A percentile compares a stretch with the other conserved stretches of the same genome.
These are phyloP conservation scores for Rhodotorula sphaerocarpa DNA, from an alignment of 768 basidiomycete genomes.

Conservation along the genomic window DNA sequence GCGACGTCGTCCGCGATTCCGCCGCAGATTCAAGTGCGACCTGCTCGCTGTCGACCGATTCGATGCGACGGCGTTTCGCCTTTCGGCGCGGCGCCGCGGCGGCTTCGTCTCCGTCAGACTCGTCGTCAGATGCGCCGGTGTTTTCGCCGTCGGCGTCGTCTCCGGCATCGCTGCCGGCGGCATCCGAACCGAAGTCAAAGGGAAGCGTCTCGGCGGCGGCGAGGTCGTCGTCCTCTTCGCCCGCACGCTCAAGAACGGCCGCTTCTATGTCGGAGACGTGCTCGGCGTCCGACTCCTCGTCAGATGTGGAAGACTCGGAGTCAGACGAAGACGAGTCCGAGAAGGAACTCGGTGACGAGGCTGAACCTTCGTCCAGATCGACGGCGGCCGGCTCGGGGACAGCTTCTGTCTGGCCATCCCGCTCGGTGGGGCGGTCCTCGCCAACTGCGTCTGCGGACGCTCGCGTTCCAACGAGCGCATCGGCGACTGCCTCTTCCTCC, in stretches of 20 bases:
- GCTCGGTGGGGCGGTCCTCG: too few species aligned
- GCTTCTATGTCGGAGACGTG: constrained; percentile 1
- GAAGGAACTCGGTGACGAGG: constrained; percentile 39
- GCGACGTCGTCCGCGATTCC: not conserved
- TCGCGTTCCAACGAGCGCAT: too few species aligned
- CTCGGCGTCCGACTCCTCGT: not conserved
- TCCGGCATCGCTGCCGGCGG: too few species aligned
- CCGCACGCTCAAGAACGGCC: not conserved
- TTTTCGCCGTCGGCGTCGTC: too few species aligned
- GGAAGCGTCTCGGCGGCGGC: not conserved
- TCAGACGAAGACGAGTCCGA: constrained; percentile 48
- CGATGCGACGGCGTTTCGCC: not conserved
- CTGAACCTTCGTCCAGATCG: too few species aligned
- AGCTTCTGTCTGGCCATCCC: too few species aligned
- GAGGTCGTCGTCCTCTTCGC: constrained; percentile 2
- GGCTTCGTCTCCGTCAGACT: not conserved
- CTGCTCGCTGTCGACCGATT: not conserved
- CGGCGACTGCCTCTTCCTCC: too few species aligned
- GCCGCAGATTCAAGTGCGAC: not conserved
- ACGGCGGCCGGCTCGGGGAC: too few species aligned
- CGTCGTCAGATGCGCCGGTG: not conserved
- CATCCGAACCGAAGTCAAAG: not conserved
- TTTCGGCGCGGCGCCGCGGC: not conserved
- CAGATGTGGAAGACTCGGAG: not conserved
- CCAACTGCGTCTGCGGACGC: too few species aligned